These are phyloP conservation scores for Prunus salicina DNA, from an alignment of 306 rosid species.

Conservation along the genomic window DNA sequence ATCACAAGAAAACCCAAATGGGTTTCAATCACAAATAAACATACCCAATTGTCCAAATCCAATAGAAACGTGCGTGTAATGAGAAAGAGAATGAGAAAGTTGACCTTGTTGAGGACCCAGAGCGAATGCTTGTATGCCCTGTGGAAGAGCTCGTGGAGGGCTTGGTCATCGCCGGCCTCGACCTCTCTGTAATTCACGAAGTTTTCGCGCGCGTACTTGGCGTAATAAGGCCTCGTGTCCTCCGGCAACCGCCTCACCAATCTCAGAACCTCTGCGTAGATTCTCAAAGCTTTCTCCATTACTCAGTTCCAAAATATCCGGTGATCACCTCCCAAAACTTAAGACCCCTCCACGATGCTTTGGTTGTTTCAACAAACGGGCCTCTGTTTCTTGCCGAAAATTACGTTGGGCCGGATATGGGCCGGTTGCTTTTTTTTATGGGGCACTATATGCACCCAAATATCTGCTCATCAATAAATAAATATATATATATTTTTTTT, in stretches of 20 bases:
- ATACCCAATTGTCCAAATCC: too few relatives aligned
- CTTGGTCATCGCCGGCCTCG: slow-evolving; percentile 32
- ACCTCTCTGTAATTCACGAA: slow-evolving; percentile 54
- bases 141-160: slow-evolving; percentile 46
- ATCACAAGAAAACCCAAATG: slow-evolving; percentile 1
- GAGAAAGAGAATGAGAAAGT: not conserved
- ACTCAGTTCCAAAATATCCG: not conserved
- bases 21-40: not conserved
- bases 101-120: slow-evolving; percentile 84
- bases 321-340: not conserved
- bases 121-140: slow-evolving; percentile 64
- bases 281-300: slow-evolving; percentile 69
- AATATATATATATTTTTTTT: fast-evolving
- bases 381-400: not conserved
- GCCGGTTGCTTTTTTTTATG: not conserved
- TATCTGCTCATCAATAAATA: too few relatives aligned
- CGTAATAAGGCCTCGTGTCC: slow-evolving; percentile 56
- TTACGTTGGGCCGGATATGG: not conserved
- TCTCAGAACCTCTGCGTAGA: slow-evolving; percentile 68
- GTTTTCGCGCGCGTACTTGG: slow-evolving; percentile 72
- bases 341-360: not conserved
- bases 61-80: not conserved
- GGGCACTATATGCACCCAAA: not conserved
- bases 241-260: slow-evolving; percentile 52
- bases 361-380: not conserved